A percentile compares a stretch with the other conserved stretches of the same genome.
phyloP scores from a whole-genome alignment of 139 green algal species.

The Desmodesmus armatus region DNA sequence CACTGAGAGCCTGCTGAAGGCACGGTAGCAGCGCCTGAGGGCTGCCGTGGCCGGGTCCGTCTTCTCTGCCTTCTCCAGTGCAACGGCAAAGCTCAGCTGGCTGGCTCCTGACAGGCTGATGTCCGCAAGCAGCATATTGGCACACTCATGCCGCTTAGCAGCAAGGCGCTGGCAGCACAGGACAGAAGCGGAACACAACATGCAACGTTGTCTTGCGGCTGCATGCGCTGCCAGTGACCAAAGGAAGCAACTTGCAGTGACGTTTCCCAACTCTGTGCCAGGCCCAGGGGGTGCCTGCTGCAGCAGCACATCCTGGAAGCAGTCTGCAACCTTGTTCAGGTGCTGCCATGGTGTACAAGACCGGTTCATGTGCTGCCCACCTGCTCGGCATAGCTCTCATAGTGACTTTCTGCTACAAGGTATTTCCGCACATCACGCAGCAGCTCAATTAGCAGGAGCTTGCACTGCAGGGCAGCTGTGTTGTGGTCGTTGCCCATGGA shows the following conservation, averaged over 20 bases:
- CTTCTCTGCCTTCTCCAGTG: conserved; percentile 12
- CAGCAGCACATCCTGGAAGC: background rate
- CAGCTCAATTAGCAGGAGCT: conserved; percentile 41
- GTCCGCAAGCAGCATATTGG: conserved; percentile 26
- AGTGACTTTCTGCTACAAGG: background rate
- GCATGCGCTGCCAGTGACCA: too few relatives aligned
- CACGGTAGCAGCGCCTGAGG: conserved; percentile 49
- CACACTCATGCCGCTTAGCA: conserved; percentile 6
- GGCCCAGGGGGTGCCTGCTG: too few relatives aligned
- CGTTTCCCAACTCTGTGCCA: too few relatives aligned
- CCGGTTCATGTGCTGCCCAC: too few relatives aligned
- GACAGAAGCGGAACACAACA: too few relatives aligned
- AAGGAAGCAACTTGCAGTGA: too few relatives aligned
- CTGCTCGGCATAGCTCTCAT: conserved; percentile 1
- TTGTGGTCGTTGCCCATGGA: conserved; percentile 46
- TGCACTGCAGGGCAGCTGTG: background rate
- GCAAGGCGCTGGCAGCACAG: background rate
- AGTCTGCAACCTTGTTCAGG: background rate
- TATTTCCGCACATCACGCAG: conserved; percentile 29
- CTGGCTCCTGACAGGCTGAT: background rate
- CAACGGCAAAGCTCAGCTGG: background rate
- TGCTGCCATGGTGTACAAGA: background rate
- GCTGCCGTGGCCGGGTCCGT: conserved; percentile 22
- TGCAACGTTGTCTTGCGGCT: too few relatives aligned
- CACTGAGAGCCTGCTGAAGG: conserved; percentile 54